phyloP scores from a whole-genome alignment of 176 grass and related monocot genomes.

The Avena sativa region DNA sequence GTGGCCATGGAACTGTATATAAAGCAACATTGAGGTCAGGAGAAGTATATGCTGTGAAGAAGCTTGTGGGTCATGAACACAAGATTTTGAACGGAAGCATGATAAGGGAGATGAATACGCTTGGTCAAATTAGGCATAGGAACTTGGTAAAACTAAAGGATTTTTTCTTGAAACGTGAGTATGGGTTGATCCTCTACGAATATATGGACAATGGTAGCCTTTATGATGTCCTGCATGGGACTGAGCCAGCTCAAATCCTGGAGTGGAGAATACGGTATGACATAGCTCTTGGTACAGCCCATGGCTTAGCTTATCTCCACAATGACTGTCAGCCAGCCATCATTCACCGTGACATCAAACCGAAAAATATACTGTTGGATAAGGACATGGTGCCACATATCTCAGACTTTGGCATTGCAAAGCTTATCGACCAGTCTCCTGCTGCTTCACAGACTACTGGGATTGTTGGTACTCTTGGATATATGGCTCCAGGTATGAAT shows the following conservation, averaged over 20 bases:
- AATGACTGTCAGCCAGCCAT: slow-evolving; percentile 73
- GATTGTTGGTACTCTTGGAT: slow-evolving; percentile 75
- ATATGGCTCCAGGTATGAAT: slow-evolving; percentile 82
- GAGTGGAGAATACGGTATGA: slow-evolving; percentile 64
- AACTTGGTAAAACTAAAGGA: slow-evolving; percentile 74
- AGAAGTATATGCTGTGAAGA: slow-evolving; percentile 77
- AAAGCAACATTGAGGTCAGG: slow-evolving; percentile 55
- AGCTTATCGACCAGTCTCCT: slow-evolving; percentile 62
- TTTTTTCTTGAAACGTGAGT: slow-evolving; percentile 65
- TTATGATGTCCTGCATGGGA: slow-evolving; percentile 74
- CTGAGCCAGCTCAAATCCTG: slow-evolving; percentile 40
- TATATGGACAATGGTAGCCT: slow-evolving; percentile 88
- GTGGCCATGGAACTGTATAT: slow-evolving; percentile 77
- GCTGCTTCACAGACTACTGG: slow-evolving; percentile 56
- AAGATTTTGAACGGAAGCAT: slow-evolving; percentile 60
- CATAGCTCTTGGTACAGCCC: slow-evolving; percentile 80
- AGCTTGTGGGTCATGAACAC: slow-evolving; percentile 44
- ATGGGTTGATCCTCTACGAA: slow-evolving; percentile 78
- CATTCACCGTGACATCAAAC: slow-evolving; percentile 86
- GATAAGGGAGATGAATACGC: slow-evolving; percentile 73
- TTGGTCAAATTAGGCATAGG: slow-evolving; percentile 71
- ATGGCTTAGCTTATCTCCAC: slow-evolving; percentile 78
- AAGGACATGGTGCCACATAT: slow-evolving; percentile 78
- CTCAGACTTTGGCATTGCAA: slow-evolving; percentile 93
- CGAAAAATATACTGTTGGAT: slow-evolving; percentile 85